Base-by-base conservation (phyloP, 495 filamentous ascomycete genomes). In the Podospora pseudopauciseta region DNA sequence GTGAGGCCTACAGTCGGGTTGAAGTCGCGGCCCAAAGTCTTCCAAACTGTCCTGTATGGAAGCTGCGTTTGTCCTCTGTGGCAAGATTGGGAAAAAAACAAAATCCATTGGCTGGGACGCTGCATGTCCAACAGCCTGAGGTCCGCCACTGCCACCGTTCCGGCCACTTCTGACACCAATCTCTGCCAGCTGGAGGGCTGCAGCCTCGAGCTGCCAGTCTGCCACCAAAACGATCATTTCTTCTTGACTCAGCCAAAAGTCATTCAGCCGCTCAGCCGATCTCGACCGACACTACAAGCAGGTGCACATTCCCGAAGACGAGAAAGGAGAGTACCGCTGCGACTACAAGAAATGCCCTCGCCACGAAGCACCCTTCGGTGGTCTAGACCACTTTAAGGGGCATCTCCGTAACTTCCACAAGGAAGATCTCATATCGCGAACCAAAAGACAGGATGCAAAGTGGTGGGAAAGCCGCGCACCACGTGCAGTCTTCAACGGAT, bases 391-490 rank as follows among this genome's bases (percentile, higher is more conserved):
- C 67, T 81, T 76, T 59, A 75, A 83, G n/a, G 83, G 85, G 49
- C 85, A 87, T 68, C 76, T 83, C 6, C 75, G 83, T 11, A 77
- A 82, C 15, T 82, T 67, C 62, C 84, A 87, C 75, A 76, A 72
- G 26, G 85, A 86, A 69, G 83, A 86, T 67, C 70, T 86, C 18
- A 53, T 71, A 68, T 78, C 75, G 20, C 75, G 79, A 0, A 64
- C 67, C n/a, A 68, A 34, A 23, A 66, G 55, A 61, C 66, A 30
- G 9, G 71, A 75, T 32, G 16, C 18, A 2, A 60, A 58, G 19
- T 76, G 70, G 68, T 76, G 76, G 75, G 20, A 18, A 27, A 28
- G 39, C 9, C 67, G 73, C 61, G 53, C 69, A 13, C 18, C 39
- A 1, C 9, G 27, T 27, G 72, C 71, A 5, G 68, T 85, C 55